phyloP scores from a whole-genome alignment of 2,329 filamentous ascomycete genomes.

The Dothistroma septosporum region DNA sequence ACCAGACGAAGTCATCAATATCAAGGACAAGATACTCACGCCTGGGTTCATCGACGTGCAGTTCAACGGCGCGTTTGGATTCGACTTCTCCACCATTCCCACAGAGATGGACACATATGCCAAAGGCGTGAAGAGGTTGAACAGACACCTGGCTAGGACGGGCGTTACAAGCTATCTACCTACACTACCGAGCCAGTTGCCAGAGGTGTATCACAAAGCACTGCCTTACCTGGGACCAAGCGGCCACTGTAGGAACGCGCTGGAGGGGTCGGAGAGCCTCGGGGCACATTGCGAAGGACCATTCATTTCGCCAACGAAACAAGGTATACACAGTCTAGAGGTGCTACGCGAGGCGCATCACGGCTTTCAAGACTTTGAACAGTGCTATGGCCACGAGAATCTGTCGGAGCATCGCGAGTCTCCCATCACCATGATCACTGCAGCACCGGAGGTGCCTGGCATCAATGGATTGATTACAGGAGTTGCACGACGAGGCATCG shows the following conservation, averaged over 20 bases:
- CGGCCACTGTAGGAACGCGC: constrained; percentile 54
- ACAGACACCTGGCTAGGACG: constrained; percentile 66
- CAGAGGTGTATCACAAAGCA: constrained; percentile 77
- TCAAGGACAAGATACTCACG: constrained; percentile 76
- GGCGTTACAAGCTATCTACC: constrained; percentile 87
- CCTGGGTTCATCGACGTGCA: constrained; percentile 89
- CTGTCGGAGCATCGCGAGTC: constrained; percentile 44
- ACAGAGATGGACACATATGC: constrained; percentile 58
- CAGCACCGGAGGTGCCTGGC: constrained; percentile 72
- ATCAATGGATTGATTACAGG: constrained; percentile 61
- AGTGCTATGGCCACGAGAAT: constrained; percentile 70
- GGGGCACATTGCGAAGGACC: constrained; percentile 90
- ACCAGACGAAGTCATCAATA: constrained; percentile 72
- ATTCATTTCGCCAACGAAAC: constrained; percentile 77
- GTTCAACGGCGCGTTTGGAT: constrained; percentile 86
- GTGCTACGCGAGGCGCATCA: constrained; percentile 62
- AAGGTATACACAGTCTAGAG: constrained; percentile 75
- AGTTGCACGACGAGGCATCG: constrained; percentile 61
- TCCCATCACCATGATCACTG: constrained; percentile 73
- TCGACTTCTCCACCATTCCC: constrained; percentile 82
- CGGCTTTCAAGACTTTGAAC: constrained; percentile 61
- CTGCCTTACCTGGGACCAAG: constrained; percentile 75
- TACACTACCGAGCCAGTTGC: constrained; percentile 74
- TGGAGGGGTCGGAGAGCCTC: constrained; percentile 76
- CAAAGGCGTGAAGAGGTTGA: constrained; percentile 67